phyloP scores from a whole-genome alignment of 2,329 filamentous ascomycete species.

The Lachnellula suecica region DNA sequence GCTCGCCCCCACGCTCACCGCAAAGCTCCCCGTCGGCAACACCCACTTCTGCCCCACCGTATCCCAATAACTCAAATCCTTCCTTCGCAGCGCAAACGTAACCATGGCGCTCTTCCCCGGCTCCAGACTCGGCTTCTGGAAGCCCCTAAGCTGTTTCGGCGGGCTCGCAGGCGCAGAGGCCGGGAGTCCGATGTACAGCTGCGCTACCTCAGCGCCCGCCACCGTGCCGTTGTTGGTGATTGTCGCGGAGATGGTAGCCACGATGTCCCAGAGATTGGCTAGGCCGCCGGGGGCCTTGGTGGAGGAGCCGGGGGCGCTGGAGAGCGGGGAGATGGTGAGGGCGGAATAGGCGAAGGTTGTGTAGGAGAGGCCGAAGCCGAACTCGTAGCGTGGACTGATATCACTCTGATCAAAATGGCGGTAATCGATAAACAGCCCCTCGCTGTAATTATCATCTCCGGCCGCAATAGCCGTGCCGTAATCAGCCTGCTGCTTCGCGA shows the following conservation, averaged over 20 bases:
- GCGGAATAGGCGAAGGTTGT: too few species aligned
- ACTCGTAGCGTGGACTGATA: conserved; percentile 38
- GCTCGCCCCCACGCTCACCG: conserved; percentile 20
- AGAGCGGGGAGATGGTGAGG: too few species aligned
- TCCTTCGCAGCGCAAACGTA: conserved; percentile 66
- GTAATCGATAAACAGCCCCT: conserved; percentile 53
- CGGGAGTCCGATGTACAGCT: conserved; percentile 40
- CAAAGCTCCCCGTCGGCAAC: conserved; percentile 18
- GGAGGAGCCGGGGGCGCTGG: conserved; percentile 3
- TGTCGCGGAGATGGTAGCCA: conserved; percentile 57
- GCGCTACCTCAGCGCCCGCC: conserved; percentile 50
- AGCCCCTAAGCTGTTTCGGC: conserved; percentile 55
- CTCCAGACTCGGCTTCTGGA: conserved; percentile 67
- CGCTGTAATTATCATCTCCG: conserved; percentile 37
- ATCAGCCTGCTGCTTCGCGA: conserved; percentile 49
- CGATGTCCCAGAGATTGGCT: conserved; percentile 60
- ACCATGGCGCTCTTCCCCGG: conserved; percentile 68
- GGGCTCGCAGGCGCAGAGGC: conserved; percentile 35
- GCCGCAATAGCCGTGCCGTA: conserved; percentile 39
- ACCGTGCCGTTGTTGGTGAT: conserved; percentile 63
- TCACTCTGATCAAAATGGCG: conserved; percentile 45
- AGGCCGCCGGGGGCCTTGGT: conserved; percentile 44
- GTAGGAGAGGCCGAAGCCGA: conserved; percentile 47
- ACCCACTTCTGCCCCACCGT: conserved; percentile 75
- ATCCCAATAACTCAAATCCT: conserved; percentile 88